phyloP scores from a whole-genome alignment of 108 stramenopile species.

The Nitzschia sp. region DNA sequence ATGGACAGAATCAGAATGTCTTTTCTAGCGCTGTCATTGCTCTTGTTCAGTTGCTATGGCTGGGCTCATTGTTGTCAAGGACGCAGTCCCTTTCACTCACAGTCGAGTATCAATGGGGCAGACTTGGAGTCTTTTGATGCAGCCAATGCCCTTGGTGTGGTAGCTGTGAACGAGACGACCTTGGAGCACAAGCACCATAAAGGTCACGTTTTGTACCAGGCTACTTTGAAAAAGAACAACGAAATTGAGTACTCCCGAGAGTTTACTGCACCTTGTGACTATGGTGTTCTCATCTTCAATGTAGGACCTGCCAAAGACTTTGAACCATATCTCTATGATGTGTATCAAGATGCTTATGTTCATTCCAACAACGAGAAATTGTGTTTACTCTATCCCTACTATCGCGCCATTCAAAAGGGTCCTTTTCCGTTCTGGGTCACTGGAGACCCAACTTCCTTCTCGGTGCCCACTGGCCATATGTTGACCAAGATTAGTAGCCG shows the following conservation, averaged over 20 bases:
- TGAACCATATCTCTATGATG: constrained; percentile 28
- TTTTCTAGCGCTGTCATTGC: too few species aligned
- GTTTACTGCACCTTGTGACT: constrained; percentile 36
- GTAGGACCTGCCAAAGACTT: constrained; percentile 29
- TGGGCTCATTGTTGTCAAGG: too few species aligned
- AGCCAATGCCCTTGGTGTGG: too few species aligned
- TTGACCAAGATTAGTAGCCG: constrained; percentile 24
- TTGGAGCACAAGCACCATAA: constrained; percentile 1
- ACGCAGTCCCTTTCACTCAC: too few species aligned
- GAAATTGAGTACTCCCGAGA: constrained; percentile 31
- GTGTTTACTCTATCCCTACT: constrained; percentile 34
- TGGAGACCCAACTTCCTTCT: constrained; percentile 24
- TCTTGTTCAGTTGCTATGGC: too few species aligned
- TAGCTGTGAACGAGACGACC: too few species aligned
- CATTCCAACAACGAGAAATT: constrained; percentile 31
- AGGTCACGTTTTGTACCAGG: constrained; percentile 19
- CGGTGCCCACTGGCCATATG: constrained; percentile 11
- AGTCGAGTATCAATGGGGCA: too few species aligned
- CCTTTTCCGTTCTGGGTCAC: constrained; percentile 20
- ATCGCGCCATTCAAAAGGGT: constrained; percentile 29
- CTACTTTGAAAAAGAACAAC: constrained; percentile 10
- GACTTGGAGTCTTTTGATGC: too few species aligned
- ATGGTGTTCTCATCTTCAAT: constrained; percentile 40
- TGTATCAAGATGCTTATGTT: constrained; percentile 42
- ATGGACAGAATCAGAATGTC: too few species aligned